Evolutionary conservation across 176 grass and related monocot genomes (phyloP).

Genomic region (Luzula sylvatica): DNA sequence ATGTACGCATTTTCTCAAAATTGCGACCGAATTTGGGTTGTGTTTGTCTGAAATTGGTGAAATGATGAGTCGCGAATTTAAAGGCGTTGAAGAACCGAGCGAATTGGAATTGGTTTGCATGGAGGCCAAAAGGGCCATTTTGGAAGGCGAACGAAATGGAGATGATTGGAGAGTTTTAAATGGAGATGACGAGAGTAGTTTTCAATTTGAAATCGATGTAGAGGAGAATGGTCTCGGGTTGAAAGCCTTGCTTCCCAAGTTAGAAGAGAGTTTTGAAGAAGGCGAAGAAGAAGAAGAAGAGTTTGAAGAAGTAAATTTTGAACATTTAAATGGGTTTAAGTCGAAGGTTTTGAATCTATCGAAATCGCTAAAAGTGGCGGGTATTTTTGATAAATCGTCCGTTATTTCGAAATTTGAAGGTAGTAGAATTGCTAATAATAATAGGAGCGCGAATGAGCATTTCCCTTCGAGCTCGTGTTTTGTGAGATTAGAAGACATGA

Average conservation of each 20-base stretch:
- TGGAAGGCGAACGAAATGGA: constrained; percentile 40
- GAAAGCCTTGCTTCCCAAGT: constrained; percentile 43
- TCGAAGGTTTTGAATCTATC: constrained; percentile 61
- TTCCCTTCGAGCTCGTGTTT: constrained; percentile 49
- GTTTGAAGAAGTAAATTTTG: constrained; percentile 38
- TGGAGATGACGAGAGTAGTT: constrained; percentile 29
- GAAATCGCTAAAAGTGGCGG: constrained; percentile 44
- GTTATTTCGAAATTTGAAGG: constrained; percentile 14
- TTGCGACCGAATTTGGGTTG: constrained; percentile 62
- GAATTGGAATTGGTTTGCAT: constrained; percentile 79
- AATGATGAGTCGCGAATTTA: constrained; percentile 89
- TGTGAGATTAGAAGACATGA: constrained; percentile 64
- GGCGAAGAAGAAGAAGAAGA: constrained; percentile 42
- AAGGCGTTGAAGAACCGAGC: constrained; percentile 53
- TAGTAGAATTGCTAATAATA: constrained; percentile 16
- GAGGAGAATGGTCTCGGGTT: constrained; percentile 41
- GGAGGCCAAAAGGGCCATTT: constrained; percentile 53
- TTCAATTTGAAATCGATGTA: constrained; percentile 63
- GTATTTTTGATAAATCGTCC: constrained; percentile 44
- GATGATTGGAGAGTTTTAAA: constrained; percentile 29
- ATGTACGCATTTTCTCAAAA: constrained; percentile 85
- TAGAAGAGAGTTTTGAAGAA: constrained; percentile 47
- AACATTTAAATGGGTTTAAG: constrained; percentile 37
- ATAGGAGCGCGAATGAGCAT: constrained; percentile 54
- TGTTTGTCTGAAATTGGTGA: constrained; percentile 77